Percentiles rank a stretch among this genome's conserved stretches.
Evolutionary conservation across 2,329 filamentous ascomycete species (phyloP).

Genomic region (Aaosphaeria arxii): DNA sequence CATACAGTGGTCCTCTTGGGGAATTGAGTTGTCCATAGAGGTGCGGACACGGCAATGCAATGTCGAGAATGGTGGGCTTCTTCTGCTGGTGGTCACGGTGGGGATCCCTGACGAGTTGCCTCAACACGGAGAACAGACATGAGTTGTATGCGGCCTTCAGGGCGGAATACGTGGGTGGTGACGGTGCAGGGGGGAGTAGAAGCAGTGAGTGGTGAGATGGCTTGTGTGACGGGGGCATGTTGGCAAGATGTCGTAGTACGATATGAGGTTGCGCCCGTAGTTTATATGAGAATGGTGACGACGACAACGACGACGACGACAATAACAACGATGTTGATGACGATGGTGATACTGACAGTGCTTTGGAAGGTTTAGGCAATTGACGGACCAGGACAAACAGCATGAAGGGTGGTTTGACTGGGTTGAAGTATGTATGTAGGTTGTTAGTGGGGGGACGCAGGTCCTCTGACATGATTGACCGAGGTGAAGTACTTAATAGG

Average conservation of each 20-base stretch:
- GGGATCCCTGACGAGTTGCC: conserved; percentile 36
- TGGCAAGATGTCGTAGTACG: conserved; percentile 14
- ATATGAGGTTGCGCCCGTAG: background rate
- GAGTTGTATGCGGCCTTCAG: conserved; percentile 44
- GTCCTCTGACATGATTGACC: too few relatives aligned
- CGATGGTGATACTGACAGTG: background rate
- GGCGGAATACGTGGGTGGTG: conserved; percentile 36
- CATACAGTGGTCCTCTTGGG: conserved; percentile 60
- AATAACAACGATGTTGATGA: background rate
- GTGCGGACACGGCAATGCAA: conserved; percentile 63
- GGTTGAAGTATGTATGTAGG: too few relatives aligned
- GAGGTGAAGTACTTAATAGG: too few relatives aligned
- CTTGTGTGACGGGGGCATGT: conserved; percentile 23
- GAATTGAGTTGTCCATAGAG: conserved; percentile 52
- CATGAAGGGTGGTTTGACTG: too few relatives aligned
- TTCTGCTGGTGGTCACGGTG: conserved; percentile 14
- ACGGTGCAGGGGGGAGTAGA: conserved; percentile 45
- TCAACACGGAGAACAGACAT: conserved; percentile 41
- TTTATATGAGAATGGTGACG: background rate
- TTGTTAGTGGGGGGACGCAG: too few relatives aligned
- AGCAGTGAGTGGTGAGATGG: conserved; percentile 32
- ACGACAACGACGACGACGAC: background rate
- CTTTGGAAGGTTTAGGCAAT: too few relatives aligned
- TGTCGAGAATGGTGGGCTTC: conserved; percentile 47
- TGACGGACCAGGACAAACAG: too few relatives aligned